These are phyloP conservation scores for Parietichytrium sp. DNA, from an alignment of 108 stramenopile species.

Conservation along the genomic window DNA sequence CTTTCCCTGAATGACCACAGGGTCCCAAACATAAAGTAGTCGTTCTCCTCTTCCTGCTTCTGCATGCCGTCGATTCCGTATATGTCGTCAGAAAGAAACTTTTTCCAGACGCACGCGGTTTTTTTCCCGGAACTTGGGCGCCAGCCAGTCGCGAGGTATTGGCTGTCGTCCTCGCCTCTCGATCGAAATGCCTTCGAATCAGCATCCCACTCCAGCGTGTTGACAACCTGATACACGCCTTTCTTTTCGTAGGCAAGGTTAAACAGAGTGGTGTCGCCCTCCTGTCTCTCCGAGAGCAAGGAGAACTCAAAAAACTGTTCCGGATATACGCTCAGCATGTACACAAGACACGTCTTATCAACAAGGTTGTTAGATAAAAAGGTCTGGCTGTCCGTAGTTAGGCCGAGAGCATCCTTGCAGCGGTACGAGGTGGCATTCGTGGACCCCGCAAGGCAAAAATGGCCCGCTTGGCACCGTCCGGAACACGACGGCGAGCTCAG, in stretches of 20 bases:
- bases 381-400: background rate
- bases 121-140: background rate
- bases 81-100: background rate
- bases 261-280: background rate
- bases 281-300: background rate
- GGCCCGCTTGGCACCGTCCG: background rate
- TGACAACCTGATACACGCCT: background rate
- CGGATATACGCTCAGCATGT: constrained; percentile 19
- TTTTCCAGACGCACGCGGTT: constrained; percentile 21
- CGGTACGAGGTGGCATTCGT: constrained; percentile 1
- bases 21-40: constrained; percentile 14
- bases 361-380: background rate
- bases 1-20: background rate
- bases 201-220: background rate
- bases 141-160: background rate
- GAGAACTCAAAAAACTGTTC: constrained; percentile 24
- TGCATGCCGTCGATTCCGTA: constrained; percentile 1
- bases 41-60: background rate
- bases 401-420: background rate
- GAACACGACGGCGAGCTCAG: background rate
- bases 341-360: background rate
- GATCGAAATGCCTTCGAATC: background rate
- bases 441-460: constrained; percentile 47
- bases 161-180: background rate
- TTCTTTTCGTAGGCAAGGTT: background rate